Evolutionary conservation across 2,329 filamentous ascomycete genomes (phyloP), one percentile per base, ranked within the genome.

Genomic region (Zasmidium cellare): DNA sequence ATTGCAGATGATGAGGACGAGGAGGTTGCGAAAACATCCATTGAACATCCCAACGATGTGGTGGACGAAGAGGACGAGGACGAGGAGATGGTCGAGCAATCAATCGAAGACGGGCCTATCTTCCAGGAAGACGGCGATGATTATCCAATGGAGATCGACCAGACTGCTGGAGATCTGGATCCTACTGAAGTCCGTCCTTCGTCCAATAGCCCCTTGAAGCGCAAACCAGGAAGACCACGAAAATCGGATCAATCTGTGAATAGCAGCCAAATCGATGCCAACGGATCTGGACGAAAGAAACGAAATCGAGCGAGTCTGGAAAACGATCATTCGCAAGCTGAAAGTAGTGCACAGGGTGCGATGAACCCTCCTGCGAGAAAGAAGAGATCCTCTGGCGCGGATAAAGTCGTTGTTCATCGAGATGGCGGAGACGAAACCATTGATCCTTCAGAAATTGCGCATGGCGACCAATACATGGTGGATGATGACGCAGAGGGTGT

Each of bases 1-100:
- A 62, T 63, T 11, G 60, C 65, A 9, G 59, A 65, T 6, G 62
- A 57, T 9, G 60, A 66, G 9, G 59, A 65, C 7, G 62, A 57
- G 12, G 58, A 56, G 20, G 56, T 53, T 20, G 57, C 59, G 11
- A 50, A 60, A 14, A 58, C 63, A 24, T 61, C 57, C 3, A 56
- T 60, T 53, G 61, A 65, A 20, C 53, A 60, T 45, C 55, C 57
- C 9, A 63, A 61, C 20, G 57, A 50, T 28, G 28, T 57, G 18
- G 20, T 56, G 12, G 61, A 57, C 14, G 35, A 41, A 45, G 48
- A 51, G n/a, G 63, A 60, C 19, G 56, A 56, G 11, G 56, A 63
- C 19, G 62, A 59, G 3, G 53, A 59, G 35, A n/a, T n/a, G n/a
- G 59, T 62, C 23, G 62, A 65, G 48, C 62, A 51, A 19, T 64